Conservation (phyloP, 805 yeast species). For the Cyberlindnera amylophila region DNA sequence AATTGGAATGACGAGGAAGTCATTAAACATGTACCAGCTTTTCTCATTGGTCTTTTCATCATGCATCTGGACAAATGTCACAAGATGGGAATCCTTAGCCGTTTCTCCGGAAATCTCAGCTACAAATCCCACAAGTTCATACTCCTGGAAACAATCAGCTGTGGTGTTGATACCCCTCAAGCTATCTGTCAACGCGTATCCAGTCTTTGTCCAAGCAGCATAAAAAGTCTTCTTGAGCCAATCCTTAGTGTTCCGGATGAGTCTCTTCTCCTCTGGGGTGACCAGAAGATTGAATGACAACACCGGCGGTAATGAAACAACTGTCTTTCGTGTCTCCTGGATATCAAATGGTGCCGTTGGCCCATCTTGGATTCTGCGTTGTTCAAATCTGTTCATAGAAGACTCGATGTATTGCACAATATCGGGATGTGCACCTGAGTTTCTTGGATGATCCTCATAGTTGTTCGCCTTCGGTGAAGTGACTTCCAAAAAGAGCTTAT, state of each 20-base stretch:
- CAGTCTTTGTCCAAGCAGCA: conserved; percentile 30
- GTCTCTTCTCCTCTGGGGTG: conserved; percentile 49
- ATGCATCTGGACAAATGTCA: conserved; percentile 50
- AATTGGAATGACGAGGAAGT: conserved; percentile 77
- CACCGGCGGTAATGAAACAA: conserved; percentile 60
- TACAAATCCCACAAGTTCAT: conserved; percentile 65
- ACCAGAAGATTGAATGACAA: conserved; percentile 59
- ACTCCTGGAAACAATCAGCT: conserved; percentile 30
- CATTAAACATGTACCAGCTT: conserved; percentile 84
- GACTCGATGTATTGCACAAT: conserved; percentile 59
- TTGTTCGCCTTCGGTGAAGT: conserved; percentile 13
- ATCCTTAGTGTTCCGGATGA: conserved; percentile 43
- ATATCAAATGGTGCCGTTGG: conserved; percentile 49
- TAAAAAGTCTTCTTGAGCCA: conserved; percentile 67
- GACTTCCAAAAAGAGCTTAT: conserved; percentile 16
- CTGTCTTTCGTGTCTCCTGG: conserved; percentile 48
- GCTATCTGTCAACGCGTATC: conserved; percentile 33
- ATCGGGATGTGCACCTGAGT: conserved; percentile 21
- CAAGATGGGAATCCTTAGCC: conserved; percentile 54
- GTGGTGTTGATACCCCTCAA: conserved; percentile 8
- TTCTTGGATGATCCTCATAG: not conserved
- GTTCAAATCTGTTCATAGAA: conserved; percentile 43
- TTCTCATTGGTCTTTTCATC: conserved; percentile 29
- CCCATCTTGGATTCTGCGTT: conserved; percentile 46
- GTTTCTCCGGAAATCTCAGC: conserved; percentile 50